Evolutionary conservation across 2,329 filamentous ascomycete genomes (phyloP).

Genomic region (Alternaria sp.): DNA sequence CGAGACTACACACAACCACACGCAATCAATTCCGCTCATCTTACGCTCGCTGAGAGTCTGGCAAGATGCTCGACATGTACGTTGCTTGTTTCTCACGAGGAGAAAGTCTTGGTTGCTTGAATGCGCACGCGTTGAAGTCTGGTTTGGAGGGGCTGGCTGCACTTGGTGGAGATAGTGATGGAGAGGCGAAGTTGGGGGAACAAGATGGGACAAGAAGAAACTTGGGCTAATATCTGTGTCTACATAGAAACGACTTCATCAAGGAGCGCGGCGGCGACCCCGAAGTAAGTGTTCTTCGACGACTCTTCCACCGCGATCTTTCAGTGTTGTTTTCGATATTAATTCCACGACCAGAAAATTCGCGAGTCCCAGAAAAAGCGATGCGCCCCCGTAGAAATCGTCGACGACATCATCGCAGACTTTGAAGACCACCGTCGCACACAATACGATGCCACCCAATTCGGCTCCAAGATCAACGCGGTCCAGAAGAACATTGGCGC

Average conservation of each 20-base stretch:
- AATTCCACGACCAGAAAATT: slow-evolving; percentile 64
- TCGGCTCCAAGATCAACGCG: slow-evolving; percentile 84
- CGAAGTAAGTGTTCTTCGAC: slow-evolving; percentile 56
- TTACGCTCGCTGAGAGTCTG: neutral
- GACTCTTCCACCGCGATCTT: neutral
- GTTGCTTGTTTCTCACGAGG: neutral
- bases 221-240: slow-evolving; percentile 35
- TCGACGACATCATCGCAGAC: slow-evolving; percentile 88
- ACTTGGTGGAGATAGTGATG: neutral
- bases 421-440: slow-evolving; percentile 86
- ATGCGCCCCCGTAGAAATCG: slow-evolving; percentile 79
- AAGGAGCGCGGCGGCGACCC: slow-evolving; percentile 89
- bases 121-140: slow-evolving; percentile 3
- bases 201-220: neutral
- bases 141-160: slow-evolving; percentile 8
- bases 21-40: slow-evolving; percentile 23
- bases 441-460: slow-evolving; percentile 79
- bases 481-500: slow-evolving; percentile 88
- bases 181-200: neutral
- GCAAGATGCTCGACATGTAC: slow-evolving; percentile 47
- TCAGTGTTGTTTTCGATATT: neutral
- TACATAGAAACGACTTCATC: slow-evolving; percentile 60
- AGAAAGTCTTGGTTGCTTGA: neutral
- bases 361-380: slow-evolving; percentile 88
- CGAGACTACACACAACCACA: slow-evolving; percentile 19